Percentiles rank a stretch among this genome's conserved stretches.
These are phyloP conservation scores for Alternaria sp. DNA, from an alignment of 2,329 filamentous ascomycete genomes.

Conservation along the genomic window DNA sequence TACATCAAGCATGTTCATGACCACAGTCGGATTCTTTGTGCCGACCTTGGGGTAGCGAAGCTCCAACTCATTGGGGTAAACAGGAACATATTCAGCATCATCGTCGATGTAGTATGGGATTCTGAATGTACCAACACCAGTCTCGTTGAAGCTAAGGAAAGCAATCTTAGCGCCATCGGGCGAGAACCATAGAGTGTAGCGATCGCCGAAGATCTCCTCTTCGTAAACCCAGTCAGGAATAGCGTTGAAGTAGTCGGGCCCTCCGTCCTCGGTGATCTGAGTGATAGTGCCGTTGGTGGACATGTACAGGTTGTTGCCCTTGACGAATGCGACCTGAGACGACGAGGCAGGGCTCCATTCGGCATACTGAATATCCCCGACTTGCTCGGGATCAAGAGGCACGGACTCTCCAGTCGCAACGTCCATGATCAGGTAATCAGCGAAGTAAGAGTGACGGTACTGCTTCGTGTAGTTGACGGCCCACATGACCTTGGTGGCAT, in stretches of 20 bases:
- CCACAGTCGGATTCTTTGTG: slow-evolving; percentile 71
- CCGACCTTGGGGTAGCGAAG: slow-evolving; percentile 75
- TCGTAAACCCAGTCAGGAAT: slow-evolving; percentile 73
- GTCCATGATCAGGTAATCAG: slow-evolving; percentile 72
- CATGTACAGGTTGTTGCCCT: slow-evolving; percentile 71
- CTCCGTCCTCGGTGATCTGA: slow-evolving; percentile 68
- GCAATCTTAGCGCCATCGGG: slow-evolving; percentile 65
- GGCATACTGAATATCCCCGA: slow-evolving; percentile 73
- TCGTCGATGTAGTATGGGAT: slow-evolving; percentile 73
- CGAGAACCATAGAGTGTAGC: slow-evolving; percentile 65
- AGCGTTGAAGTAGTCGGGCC: slow-evolving; percentile 68
- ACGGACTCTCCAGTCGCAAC: slow-evolving; percentile 64
- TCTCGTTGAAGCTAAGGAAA: slow-evolving; percentile 69
- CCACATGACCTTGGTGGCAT: slow-evolving; percentile 68
- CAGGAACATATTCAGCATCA: slow-evolving; percentile 62
- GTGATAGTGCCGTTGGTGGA: slow-evolving; percentile 63
- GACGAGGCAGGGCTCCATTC: slow-evolving; percentile 65
- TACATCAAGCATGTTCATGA: slow-evolving; percentile 67
- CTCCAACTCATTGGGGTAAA: slow-evolving; percentile 70
- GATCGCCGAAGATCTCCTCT: slow-evolving; percentile 65
- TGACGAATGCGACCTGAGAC: slow-evolving; percentile 71
- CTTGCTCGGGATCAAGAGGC: slow-evolving; percentile 67
- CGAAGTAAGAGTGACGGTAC: slow-evolving; percentile 74
- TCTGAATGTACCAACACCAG: slow-evolving; percentile 71
- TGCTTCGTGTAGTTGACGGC: slow-evolving; percentile 73